phyloP scores from a whole-genome alignment of 345 rosid species.

The Fremontodendron californicum region DNA sequence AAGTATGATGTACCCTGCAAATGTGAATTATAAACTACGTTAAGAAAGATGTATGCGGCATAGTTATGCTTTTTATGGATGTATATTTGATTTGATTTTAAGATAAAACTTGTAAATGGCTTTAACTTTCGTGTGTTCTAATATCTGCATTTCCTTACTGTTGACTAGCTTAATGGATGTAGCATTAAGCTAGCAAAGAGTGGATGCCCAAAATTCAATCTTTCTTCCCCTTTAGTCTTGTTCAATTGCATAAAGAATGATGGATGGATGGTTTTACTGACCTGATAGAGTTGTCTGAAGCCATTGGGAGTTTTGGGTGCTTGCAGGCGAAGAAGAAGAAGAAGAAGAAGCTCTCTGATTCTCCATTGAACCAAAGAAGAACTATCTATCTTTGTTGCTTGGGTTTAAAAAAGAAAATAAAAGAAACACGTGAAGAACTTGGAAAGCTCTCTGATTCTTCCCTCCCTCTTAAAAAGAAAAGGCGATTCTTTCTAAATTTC shows the following conservation, averaged over 20 bases:
- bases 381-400: background rate
- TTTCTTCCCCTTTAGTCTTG: no score
- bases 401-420: background rate
- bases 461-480: background rate
- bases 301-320: constrained; percentile 30
- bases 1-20: no score
- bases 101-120: no score
- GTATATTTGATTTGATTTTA: no score
- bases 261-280: constrained; percentile 11
- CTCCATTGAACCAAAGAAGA: constrained; percentile 9
- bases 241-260: background rate
- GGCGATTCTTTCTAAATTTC: constrained; percentile 1
- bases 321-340: background rate
- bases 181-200: no score
- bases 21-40: background rate
- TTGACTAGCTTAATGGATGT: no score
- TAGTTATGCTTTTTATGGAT: no score
- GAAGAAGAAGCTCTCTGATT: background rate
- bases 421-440: constrained; percentile 17
- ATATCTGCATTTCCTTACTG: background rate
- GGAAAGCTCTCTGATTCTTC: background rate
- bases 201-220: no score
- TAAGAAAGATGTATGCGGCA: no score
- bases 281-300: constrained; percentile 39
- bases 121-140: background rate